Conservation (phyloP, 371 early-diverging fungal species). For the Mortierella sp. region DNA sequence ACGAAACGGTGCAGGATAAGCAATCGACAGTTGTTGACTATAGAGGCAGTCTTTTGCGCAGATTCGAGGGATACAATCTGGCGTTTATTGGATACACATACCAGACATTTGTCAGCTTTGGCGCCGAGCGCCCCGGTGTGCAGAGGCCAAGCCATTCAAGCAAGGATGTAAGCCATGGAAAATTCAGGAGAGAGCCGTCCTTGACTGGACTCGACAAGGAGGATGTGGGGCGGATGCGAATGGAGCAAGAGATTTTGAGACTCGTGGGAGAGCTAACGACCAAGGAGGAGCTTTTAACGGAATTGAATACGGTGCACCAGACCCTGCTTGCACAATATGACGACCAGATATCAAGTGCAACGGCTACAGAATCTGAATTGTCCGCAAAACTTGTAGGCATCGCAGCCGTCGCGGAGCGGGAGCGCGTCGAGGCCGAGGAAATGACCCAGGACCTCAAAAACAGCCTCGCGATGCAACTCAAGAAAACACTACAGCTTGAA, state of each 20-base stretch:
- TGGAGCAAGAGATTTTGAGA: conserved; percentile 50
- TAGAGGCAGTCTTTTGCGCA: conserved; percentile 52
- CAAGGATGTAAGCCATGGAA: conserved; percentile 12
- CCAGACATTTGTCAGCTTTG: conserved; percentile 47
- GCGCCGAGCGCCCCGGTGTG: background rate
- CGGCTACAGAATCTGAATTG: conserved; percentile 44
- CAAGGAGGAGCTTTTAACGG: conserved; percentile 39
- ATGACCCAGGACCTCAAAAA: conserved; percentile 31
- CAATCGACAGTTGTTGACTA: conserved; percentile 55
- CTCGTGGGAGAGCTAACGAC: conserved; percentile 27
- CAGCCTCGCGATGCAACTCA: conserved; percentile 17
- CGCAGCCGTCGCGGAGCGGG: conserved; percentile 44
- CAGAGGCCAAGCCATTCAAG: conserved; percentile 1
- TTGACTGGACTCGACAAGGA: conserved; percentile 47
- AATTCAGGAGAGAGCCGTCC: conserved; percentile 39
- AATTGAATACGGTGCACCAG: conserved; percentile 41
- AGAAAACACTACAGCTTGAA: conserved; percentile 32
- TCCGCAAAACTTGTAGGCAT: conserved; percentile 51
- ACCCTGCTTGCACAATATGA: conserved; percentile 38
- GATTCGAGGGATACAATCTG: conserved; percentile 78
- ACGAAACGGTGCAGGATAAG: conserved; percentile 45
- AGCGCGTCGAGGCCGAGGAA: conserved; percentile 50
- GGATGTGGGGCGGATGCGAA: conserved; percentile 46
- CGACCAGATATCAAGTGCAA: conserved; percentile 33
- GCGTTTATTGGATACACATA: conserved; percentile 91